Evolutionary conservation across 192 early-diverging fungal species (phyloP).

Genomic region (Gaertneriomyces semiglobifer): DNA sequence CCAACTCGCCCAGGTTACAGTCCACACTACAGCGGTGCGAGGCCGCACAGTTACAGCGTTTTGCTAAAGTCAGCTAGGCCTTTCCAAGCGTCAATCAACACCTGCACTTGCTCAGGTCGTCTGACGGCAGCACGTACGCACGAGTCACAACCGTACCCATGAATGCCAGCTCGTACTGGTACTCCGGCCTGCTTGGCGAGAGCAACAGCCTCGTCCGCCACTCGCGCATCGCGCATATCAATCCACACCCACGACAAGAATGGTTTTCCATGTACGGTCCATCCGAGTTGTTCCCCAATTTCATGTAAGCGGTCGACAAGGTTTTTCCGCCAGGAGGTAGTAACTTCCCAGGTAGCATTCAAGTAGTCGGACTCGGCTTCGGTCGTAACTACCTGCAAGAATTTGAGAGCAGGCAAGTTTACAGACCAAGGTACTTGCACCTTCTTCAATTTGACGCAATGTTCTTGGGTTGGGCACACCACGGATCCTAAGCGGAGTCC

Average conservation of each 20-base stretch:
- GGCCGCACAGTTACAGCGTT: no score
- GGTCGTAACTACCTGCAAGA: slow-evolving; percentile 71
- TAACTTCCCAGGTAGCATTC: slow-evolving; percentile 75
- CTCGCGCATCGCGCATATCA: slow-evolving; percentile 57
- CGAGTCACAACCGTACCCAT: slow-evolving; percentile 70
- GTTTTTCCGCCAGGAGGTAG: slow-evolving; percentile 62
- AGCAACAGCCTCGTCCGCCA: slow-evolving; percentile 62
- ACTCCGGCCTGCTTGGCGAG: slow-evolving; percentile 74
- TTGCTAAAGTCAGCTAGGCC: neutral
- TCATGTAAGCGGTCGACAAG: slow-evolving; percentile 33
- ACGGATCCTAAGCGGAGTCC: slow-evolving; percentile 85
- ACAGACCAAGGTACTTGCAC: slow-evolving; percentile 91
- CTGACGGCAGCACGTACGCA: slow-evolving; percentile 64
- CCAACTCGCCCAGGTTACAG: no score
- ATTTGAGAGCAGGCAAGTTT: slow-evolving; percentile 80
- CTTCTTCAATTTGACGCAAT: slow-evolving; percentile 70
- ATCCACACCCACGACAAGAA: slow-evolving; percentile 90
- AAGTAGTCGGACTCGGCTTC: slow-evolving; percentile 62
- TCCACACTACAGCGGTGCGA: no score
- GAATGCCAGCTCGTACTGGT: slow-evolving; percentile 74
- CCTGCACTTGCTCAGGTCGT: slow-evolving; percentile 63
- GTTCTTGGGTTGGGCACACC: slow-evolving; percentile 74
- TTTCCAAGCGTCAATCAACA: slow-evolving; percentile 70
- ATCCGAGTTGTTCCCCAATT: slow-evolving; percentile 36
- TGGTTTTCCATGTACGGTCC: slow-evolving; percentile 67